Evolutionary conservation across 2,329 filamentous ascomycete genomes (phyloP).

Genomic region (Penicillium sp.): DNA sequence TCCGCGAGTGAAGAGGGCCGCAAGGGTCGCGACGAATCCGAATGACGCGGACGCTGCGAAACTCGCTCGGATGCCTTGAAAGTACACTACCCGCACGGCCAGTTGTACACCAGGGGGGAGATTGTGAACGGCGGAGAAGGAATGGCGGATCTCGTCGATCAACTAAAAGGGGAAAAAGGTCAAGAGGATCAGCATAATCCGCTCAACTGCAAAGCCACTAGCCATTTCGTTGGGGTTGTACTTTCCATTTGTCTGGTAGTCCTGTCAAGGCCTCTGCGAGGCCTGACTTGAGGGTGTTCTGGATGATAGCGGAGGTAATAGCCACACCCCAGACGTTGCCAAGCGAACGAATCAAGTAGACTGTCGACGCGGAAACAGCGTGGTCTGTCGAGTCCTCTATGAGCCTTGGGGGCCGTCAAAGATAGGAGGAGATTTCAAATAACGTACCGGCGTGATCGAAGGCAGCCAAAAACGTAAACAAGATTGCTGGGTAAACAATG

Average conservation of each 20-base stretch:
- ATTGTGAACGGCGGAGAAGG: constrained; percentile 50
- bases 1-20: constrained; percentile 44
- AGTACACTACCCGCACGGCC: constrained; percentile 54
- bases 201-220: not conserved
- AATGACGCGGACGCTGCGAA: constrained; percentile 53
- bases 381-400: constrained; percentile 54
- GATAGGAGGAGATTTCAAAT: no score
- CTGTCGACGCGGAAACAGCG: constrained; percentile 56
- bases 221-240: constrained; percentile 34
- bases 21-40: constrained; percentile 46
- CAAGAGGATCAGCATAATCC: constrained; percentile 19
- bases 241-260: constrained; percentile 54
- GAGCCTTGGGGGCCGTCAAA: not conserved
- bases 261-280: constrained; percentile 51
- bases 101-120: constrained; percentile 54
- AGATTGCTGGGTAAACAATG: constrained; percentile 44
- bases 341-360: constrained; percentile 59
- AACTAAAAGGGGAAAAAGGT: constrained; percentile 40
- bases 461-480: constrained; percentile 58
- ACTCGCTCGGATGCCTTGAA: constrained; percentile 52
- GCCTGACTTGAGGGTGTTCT: constrained; percentile 54
- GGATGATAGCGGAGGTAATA: constrained; percentile 56
- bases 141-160: constrained; percentile 58
- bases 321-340: constrained; percentile 62
- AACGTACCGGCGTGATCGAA: constrained; percentile 54